Evolutionary conservation across 805 yeast species (phyloP).

Genomic region (Pachysolen tannophilus): DNA sequence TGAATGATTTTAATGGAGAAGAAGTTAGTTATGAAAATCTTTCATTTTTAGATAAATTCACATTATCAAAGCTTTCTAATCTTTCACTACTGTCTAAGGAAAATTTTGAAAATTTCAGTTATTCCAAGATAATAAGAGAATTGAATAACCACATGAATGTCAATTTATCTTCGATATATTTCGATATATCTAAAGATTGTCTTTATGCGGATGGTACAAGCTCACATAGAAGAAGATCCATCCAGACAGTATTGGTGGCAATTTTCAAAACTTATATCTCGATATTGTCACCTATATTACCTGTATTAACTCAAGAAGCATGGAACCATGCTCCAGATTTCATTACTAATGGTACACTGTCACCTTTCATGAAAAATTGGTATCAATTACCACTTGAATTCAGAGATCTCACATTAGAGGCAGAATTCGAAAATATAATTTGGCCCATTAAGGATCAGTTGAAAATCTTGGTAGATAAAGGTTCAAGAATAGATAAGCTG

Average conservation of each 20-base stretch:
- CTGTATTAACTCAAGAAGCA: constrained; percentile 79
- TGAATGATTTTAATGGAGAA: constrained; percentile 32
- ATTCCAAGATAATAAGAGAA: constrained; percentile 59
- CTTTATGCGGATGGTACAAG: constrained; percentile 59
- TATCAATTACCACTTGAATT: constrained; percentile 27
- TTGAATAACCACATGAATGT: constrained; percentile 67
- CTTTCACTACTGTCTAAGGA: constrained; percentile 34
- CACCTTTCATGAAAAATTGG: constrained; percentile 45
- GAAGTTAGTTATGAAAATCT: constrained; percentile 32
- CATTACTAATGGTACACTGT: constrained; percentile 18
- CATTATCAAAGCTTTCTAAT: constrained; percentile 44
- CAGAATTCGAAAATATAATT: constrained; percentile 34
- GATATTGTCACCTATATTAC: constrained; percentile 72
- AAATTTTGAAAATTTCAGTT: constrained; percentile 52
- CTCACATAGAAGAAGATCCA: constrained; percentile 43
- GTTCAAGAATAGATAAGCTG: constrained; percentile 41
- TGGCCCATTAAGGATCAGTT: constrained; percentile 41
- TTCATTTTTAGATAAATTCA: constrained; percentile 48
- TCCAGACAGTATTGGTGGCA: constrained; percentile 58
- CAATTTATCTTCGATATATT: constrained; percentile 74
- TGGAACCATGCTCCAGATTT: constrained; percentile 53
- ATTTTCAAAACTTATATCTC: constrained; percentile 57
- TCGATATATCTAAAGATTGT: constrained; percentile 79
- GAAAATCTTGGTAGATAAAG: constrained; percentile 45
- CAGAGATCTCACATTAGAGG: constrained; percentile 26